Evolutionary conservation across 116 monocot species (phyloP).

Genomic region (Iris pallida): DNA sequence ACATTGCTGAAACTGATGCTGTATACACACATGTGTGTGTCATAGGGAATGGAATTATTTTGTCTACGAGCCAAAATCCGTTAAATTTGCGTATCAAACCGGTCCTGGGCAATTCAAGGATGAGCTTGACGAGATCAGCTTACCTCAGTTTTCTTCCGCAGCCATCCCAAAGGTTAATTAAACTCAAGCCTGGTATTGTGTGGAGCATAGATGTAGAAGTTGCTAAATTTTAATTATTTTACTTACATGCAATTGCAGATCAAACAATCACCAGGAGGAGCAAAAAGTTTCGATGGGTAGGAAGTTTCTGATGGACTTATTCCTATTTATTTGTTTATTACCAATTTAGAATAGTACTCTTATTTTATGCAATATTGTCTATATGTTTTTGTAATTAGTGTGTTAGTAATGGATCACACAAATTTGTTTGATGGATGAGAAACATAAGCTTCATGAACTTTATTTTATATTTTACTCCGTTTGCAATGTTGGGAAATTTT

Average conservation of each 20-base stretch:
- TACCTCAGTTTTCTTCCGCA: constrained; percentile 75
- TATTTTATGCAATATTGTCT: background rate
- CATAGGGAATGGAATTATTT: constrained; percentile 64
- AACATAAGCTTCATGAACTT: background rate
- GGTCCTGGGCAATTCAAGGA: constrained; percentile 13
- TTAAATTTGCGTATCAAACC: constrained; percentile 47
- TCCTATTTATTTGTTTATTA: background rate
- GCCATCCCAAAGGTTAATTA: constrained; percentile 45
- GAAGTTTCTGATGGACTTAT: background rate
- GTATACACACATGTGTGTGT: background rate
- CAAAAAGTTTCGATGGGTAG: constrained; percentile 27
- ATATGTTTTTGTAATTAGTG: background rate
- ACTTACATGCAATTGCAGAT: constrained; percentile 19
- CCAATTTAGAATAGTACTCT: background rate
- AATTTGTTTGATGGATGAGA: background rate
- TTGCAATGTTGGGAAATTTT: too few species aligned
- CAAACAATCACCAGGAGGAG: constrained; percentile 17
- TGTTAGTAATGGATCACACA: background rate
- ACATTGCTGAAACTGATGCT: background rate
- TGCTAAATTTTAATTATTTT: background rate
- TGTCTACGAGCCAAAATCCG: constrained; percentile 46
- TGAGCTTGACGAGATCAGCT: constrained; percentile 22
- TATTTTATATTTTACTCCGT: background rate
- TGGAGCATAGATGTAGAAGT: background rate
- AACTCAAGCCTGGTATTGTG: background rate